Percentiles rank a stretch among this genome's conserved stretches.
Conservation (phyloP, 2,329 filamentous ascomycete genomes). For the Arachnopeziza araneosa region DNA sequence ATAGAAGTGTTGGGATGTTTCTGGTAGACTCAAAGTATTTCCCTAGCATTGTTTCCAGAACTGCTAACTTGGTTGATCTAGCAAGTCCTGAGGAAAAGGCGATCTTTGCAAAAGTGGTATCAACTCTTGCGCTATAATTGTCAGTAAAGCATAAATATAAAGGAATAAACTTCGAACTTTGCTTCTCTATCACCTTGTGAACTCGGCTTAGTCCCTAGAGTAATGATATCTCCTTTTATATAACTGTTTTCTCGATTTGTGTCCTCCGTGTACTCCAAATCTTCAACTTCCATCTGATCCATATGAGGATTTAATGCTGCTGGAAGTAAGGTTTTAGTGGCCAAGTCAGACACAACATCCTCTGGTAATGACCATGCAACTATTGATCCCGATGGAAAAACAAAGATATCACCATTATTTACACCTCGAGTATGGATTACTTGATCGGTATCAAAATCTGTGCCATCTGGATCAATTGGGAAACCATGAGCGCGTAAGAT, state of each 20-base stretch:
- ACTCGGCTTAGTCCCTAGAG: slow-evolving; percentile 70
- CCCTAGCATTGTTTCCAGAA: slow-evolving; percentile 76
- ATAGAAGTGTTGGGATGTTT: slow-evolving; percentile 72
- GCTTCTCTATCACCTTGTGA: slow-evolving; percentile 35
- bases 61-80: slow-evolving; percentile 86
- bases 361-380: slow-evolving; percentile 87
- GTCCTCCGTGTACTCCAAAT: slow-evolving; percentile 82
- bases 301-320: slow-evolving; percentile 73
- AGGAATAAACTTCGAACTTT: slow-evolving; percentile 12
- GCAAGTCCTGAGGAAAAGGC: slow-evolving; percentile 94
- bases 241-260: slow-evolving; percentile 64
- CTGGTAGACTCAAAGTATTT: slow-evolving; percentile 85
- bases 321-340: slow-evolving; percentile 65
- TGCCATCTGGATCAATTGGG: slow-evolving; percentile 54
- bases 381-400: slow-evolving; percentile 91
- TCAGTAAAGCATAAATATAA: slow-evolving; percentile 2
- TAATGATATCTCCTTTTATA: slow-evolving; percentile 82
- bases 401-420: slow-evolving; percentile 79
- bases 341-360: slow-evolving; percentile 62
- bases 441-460: slow-evolving; percentile 54
- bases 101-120: slow-evolving; percentile 79
- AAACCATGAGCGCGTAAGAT: slow-evolving; percentile 55
- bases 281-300: slow-evolving; percentile 73
- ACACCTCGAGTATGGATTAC: slow-evolving; percentile 57
- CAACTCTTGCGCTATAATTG: slow-evolving; percentile 31